A percentile compares a stretch with the other conserved stretches of the same genome.
These are phyloP conservation scores for Cryptomeria japonica DNA, from an alignment of 75 land plant genomes.

Conservation along the genomic window DNA sequence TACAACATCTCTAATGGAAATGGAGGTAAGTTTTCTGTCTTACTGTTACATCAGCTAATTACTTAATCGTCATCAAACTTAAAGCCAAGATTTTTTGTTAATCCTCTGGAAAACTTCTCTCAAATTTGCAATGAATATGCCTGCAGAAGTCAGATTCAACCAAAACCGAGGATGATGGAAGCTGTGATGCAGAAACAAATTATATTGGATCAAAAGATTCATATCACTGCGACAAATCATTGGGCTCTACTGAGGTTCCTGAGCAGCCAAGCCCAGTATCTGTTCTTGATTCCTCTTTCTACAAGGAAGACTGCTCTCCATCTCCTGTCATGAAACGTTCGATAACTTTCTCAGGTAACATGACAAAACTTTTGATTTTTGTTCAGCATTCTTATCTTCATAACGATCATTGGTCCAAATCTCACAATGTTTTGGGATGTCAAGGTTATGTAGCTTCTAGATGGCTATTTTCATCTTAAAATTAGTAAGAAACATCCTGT, in stretches of 20 bases:
- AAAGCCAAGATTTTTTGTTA: neutral
- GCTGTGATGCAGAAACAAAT: constrained; percentile 2
- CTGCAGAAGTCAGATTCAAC: neutral
- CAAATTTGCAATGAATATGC: neutral
- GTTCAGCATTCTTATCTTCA: constrained; percentile 4
- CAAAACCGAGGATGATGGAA: neutral
- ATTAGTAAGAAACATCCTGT: neutral
- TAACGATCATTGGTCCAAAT: neutral
- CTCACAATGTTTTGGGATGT: neutral
- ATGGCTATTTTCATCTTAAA: neutral
- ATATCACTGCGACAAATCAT: neutral
- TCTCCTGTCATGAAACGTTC: constrained; percentile 27
- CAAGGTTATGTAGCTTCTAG: neutral
- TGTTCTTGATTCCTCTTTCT: constrained; percentile 82
- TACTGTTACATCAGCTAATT: neutral
- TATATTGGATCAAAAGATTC: constrained; percentile 4
- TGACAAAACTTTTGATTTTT: neutral
- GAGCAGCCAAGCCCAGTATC: constrained; percentile 94
- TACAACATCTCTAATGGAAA: constrained; percentile 34
- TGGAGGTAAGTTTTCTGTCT: constrained; percentile 32
- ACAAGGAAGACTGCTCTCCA: constrained; percentile 48
- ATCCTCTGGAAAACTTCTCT: neutral
- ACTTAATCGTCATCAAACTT: neutral
- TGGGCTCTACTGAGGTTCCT: neutral
- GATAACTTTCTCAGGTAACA: neutral